A percentile compares a stretch with the other conserved stretches of the same genome.
Conservation (phyloP, 345 rosid species). For the Citrus mangshanensis region DNA sequence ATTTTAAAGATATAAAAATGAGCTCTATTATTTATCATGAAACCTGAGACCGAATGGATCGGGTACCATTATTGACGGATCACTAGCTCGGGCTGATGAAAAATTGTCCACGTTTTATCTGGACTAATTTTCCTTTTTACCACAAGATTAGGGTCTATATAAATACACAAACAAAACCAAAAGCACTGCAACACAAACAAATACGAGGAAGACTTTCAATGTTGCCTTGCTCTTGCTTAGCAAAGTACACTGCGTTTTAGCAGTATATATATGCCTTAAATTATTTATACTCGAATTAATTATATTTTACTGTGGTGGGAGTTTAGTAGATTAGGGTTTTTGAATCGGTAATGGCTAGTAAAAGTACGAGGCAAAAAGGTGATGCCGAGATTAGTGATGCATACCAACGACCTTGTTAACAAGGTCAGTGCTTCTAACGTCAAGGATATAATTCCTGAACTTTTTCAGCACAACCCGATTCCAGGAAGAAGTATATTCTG, state of each 20-base stretch:
- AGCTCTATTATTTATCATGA: no score
- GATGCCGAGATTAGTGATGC: constrained; percentile 25
- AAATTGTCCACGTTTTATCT: neutral
- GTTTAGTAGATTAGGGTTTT: neutral
- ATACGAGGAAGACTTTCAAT: no score
- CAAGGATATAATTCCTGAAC: constrained; percentile 77
- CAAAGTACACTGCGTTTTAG: neutral
- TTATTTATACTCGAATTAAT: neutral
- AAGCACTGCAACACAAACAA: no score
- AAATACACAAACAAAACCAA: neutral
- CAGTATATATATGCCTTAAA: neutral
- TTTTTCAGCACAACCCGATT: constrained; percentile 76
- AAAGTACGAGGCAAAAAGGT: constrained; percentile 17
- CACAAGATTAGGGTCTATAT: neutral
- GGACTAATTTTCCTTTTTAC: neutral
- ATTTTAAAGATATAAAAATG: no score
- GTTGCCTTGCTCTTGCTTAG: neutral
- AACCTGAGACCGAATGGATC: neutral
- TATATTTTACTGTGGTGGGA: neutral
- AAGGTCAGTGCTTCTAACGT: constrained; percentile 70
- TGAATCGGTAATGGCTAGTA: constrained; percentile 12
- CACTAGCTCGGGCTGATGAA: neutral
- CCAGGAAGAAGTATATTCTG: constrained; percentile 88
- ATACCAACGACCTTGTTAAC: constrained; percentile 78
- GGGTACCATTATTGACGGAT: neutral